Percentiles rank a stretch among this genome's conserved stretches.
Conservation (phyloP, 164 flowering plant genomes). For the Saururus chinensis region DNA sequence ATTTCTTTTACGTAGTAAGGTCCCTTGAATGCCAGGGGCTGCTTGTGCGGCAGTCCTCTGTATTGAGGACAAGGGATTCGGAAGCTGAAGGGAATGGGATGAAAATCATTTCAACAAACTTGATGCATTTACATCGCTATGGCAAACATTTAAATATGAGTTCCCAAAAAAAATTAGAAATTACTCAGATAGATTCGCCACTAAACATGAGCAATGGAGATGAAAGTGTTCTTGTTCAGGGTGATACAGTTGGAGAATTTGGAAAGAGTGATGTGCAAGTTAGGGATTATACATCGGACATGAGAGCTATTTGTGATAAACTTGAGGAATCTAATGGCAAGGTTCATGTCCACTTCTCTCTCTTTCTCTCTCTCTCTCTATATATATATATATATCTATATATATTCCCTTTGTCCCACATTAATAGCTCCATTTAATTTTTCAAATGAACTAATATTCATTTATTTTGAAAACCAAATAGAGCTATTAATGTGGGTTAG, state of each 20-base stretch:
- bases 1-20: conserved; percentile 60
- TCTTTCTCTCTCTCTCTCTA: not conserved
- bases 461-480: no score
- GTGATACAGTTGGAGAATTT: conserved; percentile 23
- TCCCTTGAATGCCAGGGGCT: conserved; percentile 66
- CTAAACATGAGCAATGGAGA: conserved; percentile 18
- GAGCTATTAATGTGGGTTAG: no score
- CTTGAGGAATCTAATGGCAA: conserved; percentile 78
- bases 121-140: conserved; percentile 66
- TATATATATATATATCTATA: no score
- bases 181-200: conserved; percentile 37
- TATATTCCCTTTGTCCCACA: no score
- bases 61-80: conserved; percentile 49
- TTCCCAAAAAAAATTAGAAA: conserved; percentile 67
- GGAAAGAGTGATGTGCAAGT: conserved; percentile 43
- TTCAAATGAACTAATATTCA: no score
- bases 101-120: conserved; percentile 48
- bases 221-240: conserved; percentile 17
- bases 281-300: conserved; percentile 67
- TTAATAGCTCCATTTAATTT: no score
- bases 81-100: conserved; percentile 22
- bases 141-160: conserved; percentile 47
- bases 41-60: conserved; percentile 59
- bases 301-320: conserved; percentile 68
- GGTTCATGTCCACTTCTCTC: conserved; percentile 25